Base-by-base conservation (phyloP, 768 basidiomycete species). In the Megacollybia marginata region DNA sequence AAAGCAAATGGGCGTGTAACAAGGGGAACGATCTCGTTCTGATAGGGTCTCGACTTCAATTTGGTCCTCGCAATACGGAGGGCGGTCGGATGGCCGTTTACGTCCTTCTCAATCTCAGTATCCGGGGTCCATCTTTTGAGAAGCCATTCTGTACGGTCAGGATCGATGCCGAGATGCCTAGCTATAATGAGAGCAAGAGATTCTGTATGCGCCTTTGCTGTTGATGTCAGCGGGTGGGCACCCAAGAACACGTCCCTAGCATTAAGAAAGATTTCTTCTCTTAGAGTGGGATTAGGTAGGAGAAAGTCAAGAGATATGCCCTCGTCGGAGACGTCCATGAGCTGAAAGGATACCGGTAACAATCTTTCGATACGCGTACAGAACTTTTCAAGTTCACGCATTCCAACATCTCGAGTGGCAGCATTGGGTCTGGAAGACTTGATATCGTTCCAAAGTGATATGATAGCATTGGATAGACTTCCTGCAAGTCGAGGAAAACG, bases 191-290 rank as follows among this genome's bases (percentile, higher is more conserved):
- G 46, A 2, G 82, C 74, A 47, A 92, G 69, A 2, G 67, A 65
- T 7, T 75, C 70, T 13, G 69, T 53, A 54, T 82, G 77, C 5
- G 69, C 65, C 45, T 69, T 78, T 43, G 80, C 75, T 9, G 77
- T 63, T 1, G 73, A 54, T 2, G 81, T 83, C 45, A 75, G 70
- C 5, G 70, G 65, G 13, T 80, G 79, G 20, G 82, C 75, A 34
- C 91, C 90, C 55, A 96, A 91, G 69, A 99, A 97, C 19, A 95
- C 80, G 62, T 98, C 96, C 16, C 86, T 76, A 0, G 90, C 89
- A 60, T 93, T 89, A 38, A 91, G 71, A 58, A 85, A 93, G 31
- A 97, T 80, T 47, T 93, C 91, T 64, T 98, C 94, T 38, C 92
- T 82, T 2, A 94, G 61, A 0, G 76, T 66, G 4, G 85, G 80